phyloP scores from a whole-genome alignment of 441 rosid species.

The Eruca vesicaria region DNA sequence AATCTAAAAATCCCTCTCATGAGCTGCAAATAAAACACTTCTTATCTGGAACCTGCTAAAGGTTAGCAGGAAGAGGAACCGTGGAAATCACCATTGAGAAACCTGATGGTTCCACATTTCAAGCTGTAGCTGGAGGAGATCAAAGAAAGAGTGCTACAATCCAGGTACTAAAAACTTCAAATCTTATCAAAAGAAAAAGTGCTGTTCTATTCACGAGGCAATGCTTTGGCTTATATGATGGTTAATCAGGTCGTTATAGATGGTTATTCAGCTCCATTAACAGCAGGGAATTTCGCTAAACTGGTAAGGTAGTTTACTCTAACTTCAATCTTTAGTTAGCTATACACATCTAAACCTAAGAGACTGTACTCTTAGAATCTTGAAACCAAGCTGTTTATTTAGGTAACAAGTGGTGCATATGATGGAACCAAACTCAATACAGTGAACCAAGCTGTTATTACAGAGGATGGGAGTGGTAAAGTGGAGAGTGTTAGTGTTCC shows the following conservation, averaged over 20 bases:
- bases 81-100: constrained; percentile 81
- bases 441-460: constrained; percentile 71
- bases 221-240: constrained; percentile 5
- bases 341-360: constrained; percentile 1
- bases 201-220: neutral
- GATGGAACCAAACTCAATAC: constrained; percentile 63
- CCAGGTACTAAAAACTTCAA: constrained; percentile 49
- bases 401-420: constrained; percentile 86
- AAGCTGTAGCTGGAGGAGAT: constrained; percentile 80
- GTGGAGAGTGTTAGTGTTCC: constrained; percentile 64
- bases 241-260: constrained; percentile 69
- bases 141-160: constrained; percentile 65
- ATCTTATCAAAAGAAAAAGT: neutral
- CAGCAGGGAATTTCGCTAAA: constrained; percentile 87
- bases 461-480: constrained; percentile 58
- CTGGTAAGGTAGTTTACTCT: constrained; percentile 91
- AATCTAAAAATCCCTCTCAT: neutral
- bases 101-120: constrained; percentile 79
- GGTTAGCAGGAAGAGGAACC: constrained; percentile 85
- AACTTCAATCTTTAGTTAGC: constrained; percentile 33
- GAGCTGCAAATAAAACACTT: neutral
- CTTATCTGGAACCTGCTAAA: constrained; percentile 36
- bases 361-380: constrained; percentile 2
- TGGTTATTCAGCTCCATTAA: constrained; percentile 94
- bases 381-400: constrained; percentile 19